These are phyloP conservation scores for Vigna mungo DNA, from an alignment of 306 rosid genomes.

Conservation along the genomic window DNA sequence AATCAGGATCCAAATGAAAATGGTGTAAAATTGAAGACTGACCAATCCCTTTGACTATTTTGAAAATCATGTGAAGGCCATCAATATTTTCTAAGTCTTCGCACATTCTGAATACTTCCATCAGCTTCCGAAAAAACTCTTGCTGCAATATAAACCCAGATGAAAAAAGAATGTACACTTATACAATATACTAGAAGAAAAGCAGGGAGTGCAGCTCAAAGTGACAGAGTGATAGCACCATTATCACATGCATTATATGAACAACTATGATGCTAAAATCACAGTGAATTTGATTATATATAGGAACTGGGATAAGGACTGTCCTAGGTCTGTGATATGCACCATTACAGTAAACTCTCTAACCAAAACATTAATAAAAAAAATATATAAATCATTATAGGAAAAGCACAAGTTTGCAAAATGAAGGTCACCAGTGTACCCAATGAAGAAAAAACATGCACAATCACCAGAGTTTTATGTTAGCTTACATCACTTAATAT, in stretches of 20 bases:
- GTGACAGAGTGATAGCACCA: neutral
- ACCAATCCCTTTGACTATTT: conserved; percentile 94
- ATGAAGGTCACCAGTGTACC: conserved; percentile 23
- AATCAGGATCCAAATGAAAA: conserved; percentile 33
- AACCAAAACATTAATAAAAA: neutral
- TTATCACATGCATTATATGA: neutral
- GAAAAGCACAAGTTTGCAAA: conserved; percentile 7
- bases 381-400: neutral
- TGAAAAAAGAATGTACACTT: neutral
- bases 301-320: neutral
- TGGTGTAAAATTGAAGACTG: conserved; percentile 52
- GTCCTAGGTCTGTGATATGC: conserved; percentile 19
- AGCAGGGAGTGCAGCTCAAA: neutral
- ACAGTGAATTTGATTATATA: conserved; percentile 17
- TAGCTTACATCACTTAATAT: conserved; percentile 86
- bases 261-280: conserved; percentile 12
- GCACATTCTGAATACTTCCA: conserved; percentile 75
- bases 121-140: conserved; percentile 83
- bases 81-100: conserved; percentile 84
- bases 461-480: conserved; percentile 34
- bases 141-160: conserved; percentile 59
- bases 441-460: conserved; percentile 41
- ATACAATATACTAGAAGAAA: conserved; percentile 2
- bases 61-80: conserved; percentile 89
- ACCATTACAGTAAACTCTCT: conserved; percentile 11